Conservation (phyloP, 805 yeast genomes). For the Zygotorulaspora sp. region DNA sequence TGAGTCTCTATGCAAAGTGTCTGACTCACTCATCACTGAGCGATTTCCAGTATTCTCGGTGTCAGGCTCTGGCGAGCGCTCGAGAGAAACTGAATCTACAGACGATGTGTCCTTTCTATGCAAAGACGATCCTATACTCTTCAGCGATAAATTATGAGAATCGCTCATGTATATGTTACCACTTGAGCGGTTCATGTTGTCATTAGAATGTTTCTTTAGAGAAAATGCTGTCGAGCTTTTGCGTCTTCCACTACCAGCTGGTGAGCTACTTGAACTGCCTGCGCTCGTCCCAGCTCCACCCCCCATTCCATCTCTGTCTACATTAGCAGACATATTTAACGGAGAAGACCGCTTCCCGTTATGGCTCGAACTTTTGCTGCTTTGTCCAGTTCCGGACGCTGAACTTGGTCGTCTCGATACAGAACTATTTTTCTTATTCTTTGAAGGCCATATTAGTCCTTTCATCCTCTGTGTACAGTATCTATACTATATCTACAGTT, state of each 20-base stretch:
- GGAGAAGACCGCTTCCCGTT: slow-evolving; percentile 3
- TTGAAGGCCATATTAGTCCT: slow-evolving; percentile 26
- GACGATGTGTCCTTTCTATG: slow-evolving; percentile 6
- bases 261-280: slow-evolving; percentile 4
- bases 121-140: slow-evolving; percentile 5
- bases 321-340: slow-evolving; percentile 1
- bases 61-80: slow-evolving; percentile 4
- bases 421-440: slow-evolving; percentile 15
- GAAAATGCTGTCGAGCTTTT: slow-evolving; percentile 14
- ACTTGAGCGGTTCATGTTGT: slow-evolving; percentile 10
- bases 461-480: slow-evolving; percentile 14
- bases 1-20: slow-evolving; percentile 3
- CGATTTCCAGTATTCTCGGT: background rate
- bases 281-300: slow-evolving; percentile 1
- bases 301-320: background rate
- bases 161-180: slow-evolving; percentile 9
- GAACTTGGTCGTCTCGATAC: slow-evolving; percentile 1
- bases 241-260: slow-evolving; percentile 5
- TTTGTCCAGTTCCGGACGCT: background rate
- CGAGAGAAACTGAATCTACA: background rate
- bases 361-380: background rate
- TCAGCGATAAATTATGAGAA: slow-evolving; percentile 5
- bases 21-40: background rate
- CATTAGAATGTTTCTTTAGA: slow-evolving; percentile 9
- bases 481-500: background rate